Base-by-base conservation (phyloP, 768 basidiomycete species). In the Sarcomyxa edulis region DNA sequence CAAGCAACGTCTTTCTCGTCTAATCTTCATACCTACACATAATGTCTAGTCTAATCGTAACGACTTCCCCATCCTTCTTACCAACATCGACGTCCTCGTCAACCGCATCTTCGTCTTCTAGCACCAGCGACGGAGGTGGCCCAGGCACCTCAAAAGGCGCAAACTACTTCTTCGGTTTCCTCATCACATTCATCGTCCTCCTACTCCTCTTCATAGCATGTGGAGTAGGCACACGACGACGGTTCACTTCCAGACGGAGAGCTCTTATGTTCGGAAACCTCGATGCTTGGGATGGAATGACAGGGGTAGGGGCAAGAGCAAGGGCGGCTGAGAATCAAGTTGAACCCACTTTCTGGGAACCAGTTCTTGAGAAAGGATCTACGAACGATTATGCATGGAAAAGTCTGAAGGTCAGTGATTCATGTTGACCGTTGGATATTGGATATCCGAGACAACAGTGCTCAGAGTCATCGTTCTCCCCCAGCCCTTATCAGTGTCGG, bases 121-220 rank as follows among this genome's bases (percentile, higher is more conserved):
- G 27, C n/a, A 14, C 28, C 24, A 26, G 8, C 23, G 12, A 18
- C 15, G 10, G 12, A 16, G 28, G 19, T 23, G 9, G 32, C 10
- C 27, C 28, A 20, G 45, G 39, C 11, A 45, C 45, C 42, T 41
- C 48, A 23, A 59, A 60, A 24, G 64, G 66, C 6, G 64, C 68
- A 15, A 69, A 58, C 45, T 70, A 71, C 50, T 73, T 72, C 52
- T 72, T 72, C 41, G 73, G 73, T 3, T 73, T 75, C 45, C 65
- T 75, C 44, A 66, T 73, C 49, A 62, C 69, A 16, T 69, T 75
- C 46, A 57, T 69, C 41, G 59, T 64, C 2, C 60, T 74, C 31
- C 52, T 78, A 20, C 56, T 77, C 31, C 51, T 78, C 33, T 76
- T 78, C 37, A 56, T 76, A 7, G 69, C 62, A 3, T 76, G 74